Evolutionary conservation across 2,329 filamentous ascomycete genomes (phyloP).

Genomic region (Phialophora chinensis): DNA sequence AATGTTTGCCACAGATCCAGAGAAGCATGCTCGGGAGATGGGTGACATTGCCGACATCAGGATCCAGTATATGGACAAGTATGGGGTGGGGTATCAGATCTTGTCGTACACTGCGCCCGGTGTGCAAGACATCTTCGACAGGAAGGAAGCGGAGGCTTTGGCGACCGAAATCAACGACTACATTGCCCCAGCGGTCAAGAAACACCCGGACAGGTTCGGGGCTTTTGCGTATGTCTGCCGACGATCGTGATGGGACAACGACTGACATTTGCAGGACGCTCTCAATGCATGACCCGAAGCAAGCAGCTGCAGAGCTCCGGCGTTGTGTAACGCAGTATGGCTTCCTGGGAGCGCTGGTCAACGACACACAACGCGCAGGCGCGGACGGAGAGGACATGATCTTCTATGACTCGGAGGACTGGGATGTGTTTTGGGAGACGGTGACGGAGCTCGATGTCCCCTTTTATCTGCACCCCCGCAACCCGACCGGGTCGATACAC

Average conservation of each 20-base stretch:
- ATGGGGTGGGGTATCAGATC: constrained; percentile 42
- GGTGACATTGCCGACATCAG: constrained; percentile 40
- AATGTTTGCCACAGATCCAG: constrained; percentile 64
- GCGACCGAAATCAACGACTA: constrained; percentile 43
- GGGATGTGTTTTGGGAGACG: constrained; percentile 53
- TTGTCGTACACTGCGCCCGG: constrained; percentile 42
- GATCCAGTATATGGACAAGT: constrained; percentile 37
- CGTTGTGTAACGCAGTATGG: constrained; percentile 61
- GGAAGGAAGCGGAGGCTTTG: constrained; percentile 39
- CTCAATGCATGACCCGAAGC: constrained; percentile 51
- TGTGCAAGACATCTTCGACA: constrained; percentile 41
- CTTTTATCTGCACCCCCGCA: constrained; percentile 41
- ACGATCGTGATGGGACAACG: background rate
- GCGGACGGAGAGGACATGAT: constrained; percentile 64
- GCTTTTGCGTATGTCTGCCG: constrained; percentile 46
- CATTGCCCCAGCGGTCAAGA: constrained; percentile 38
- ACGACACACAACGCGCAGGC: constrained; percentile 66
- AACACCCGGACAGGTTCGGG: constrained; percentile 47
- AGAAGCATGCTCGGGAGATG: constrained; percentile 64
- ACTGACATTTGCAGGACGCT: constrained; percentile 40
- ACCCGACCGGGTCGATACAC: constrained; percentile 53
- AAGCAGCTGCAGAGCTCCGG: constrained; percentile 49
- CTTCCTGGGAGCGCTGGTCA: constrained; percentile 68
- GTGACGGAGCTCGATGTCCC: constrained; percentile 40
- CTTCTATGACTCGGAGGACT: constrained; percentile 68